Evolutionary conservation across 305 asterid species (phyloP), one percentile per base, ranked within the genome.

Genomic region (Fraxinus latifolia): DNA sequence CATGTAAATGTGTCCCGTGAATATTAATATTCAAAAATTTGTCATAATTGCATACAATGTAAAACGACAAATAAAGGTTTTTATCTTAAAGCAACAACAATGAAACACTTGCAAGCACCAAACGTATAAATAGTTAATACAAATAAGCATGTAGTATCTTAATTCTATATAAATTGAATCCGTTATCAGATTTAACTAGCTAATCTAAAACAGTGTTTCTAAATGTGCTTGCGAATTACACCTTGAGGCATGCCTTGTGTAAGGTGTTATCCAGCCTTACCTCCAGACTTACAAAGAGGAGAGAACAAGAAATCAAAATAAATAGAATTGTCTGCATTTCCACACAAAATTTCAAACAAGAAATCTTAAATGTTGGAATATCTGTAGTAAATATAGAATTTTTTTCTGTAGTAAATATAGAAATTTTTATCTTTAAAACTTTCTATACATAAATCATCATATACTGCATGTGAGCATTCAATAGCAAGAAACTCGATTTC

Each of bases 11-110:
- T 27, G 34, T 65, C n/a, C 27, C 7, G 29, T 27, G 36, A 5
- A 75, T 75, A 44, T 3, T 25, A 76, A 1, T 2, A 44, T 15
- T 39, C 76, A 76, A 81, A 75, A 34, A 17, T 3, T 17, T 34
- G 25, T 81, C 82, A 53, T 53, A 39, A 82, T 25, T 33, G 47
- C 65, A 78, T 72, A 36, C 50, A 44, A 74, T 76, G 50, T 60
- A 78, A 21, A 27, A 68, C 65, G 7, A 74, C 27, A 19, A 21
- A 58, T 70, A 70, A 76, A 70, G 27, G 72, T 23, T 34, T 27
- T 84, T 77, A 86, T 75, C 81, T 14, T 12, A 68, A 83, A 21
- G 72, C 77, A 79, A 58, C 29, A 58, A 21, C 62, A 27, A 21
- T 68, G 50, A 68, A 36, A 32, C 15, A 58, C 12, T 39, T 32